Conservation (phyloP, 768 basidiomycete species). For the Mycena leptocephala region DNA sequence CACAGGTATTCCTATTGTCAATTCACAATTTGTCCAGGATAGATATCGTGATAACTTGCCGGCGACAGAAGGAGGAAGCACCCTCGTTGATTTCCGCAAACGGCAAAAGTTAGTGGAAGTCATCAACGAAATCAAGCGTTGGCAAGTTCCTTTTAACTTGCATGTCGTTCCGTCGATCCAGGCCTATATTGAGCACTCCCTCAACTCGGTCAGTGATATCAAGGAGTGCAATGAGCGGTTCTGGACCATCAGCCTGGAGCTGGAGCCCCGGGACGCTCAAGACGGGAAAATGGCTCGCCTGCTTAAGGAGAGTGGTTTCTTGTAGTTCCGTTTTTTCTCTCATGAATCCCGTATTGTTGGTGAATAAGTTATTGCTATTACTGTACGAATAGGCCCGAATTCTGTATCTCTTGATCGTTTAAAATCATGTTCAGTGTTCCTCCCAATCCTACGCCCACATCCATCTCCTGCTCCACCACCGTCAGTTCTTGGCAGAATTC, state of each 20-base stretch:
- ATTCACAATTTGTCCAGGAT: slow-evolving; percentile 96
- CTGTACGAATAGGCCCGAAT: no score
- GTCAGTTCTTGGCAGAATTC: no score
- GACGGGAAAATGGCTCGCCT: slow-evolving; percentile 97
- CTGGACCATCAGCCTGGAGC: slow-evolving; percentile 88
- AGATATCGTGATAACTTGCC: slow-evolving; percentile 90
- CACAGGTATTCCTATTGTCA: slow-evolving; percentile 94
- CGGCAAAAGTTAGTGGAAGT: slow-evolving; percentile 95
- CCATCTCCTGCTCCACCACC: no score
- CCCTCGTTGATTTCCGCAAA: slow-evolving; percentile 95
- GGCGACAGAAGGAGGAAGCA: slow-evolving; percentile 32
- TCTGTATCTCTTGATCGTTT: no score
- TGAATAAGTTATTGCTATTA: no score
- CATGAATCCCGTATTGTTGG: no score
- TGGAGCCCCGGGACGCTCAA: slow-evolving; percentile 96
- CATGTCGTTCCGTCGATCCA: slow-evolving; percentile 76
- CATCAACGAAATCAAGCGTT: slow-evolving; percentile 96
- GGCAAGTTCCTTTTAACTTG: slow-evolving; percentile 95
- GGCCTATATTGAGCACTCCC: slow-evolving; percentile 83
- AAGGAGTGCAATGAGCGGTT: slow-evolving; percentile 83
- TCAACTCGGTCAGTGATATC: slow-evolving; percentile 81
- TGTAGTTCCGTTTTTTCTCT: slow-evolving; percentile 62
- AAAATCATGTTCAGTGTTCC: no score
- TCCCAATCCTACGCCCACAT: no score
- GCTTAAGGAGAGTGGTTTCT: slow-evolving; percentile 90